Evolutionary conservation across 306 rosid genomes (phyloP).

Genomic region (Betula pendula): DNA sequence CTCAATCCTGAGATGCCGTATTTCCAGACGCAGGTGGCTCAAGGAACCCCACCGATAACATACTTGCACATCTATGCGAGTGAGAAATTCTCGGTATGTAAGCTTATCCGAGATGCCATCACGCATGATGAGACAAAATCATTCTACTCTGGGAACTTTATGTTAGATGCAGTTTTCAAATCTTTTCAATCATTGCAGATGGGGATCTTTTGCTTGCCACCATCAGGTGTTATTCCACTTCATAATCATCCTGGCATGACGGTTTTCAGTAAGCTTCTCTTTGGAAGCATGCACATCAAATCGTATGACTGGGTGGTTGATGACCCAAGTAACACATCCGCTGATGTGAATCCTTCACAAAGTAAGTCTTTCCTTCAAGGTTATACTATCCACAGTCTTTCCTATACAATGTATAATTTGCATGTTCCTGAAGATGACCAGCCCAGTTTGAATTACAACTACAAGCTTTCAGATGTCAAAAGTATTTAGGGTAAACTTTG

Average conservation of each 20-base stretch:
- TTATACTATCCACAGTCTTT: slow-evolving; percentile 4
- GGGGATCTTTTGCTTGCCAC: slow-evolving; percentile 95
- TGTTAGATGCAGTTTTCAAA: slow-evolving; percentile 8
- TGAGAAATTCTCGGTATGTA: slow-evolving; percentile 72
- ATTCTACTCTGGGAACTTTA: neutral
- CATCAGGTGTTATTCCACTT: slow-evolving; percentile 90
- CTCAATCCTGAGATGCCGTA: slow-evolving; percentile 60
- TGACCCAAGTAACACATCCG: slow-evolving; percentile 36
- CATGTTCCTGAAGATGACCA: neutral
- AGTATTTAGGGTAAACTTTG: no score
- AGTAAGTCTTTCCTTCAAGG: slow-evolving; percentile 41
- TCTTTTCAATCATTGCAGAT: slow-evolving; percentile 48
- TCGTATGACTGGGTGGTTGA: slow-evolving; percentile 87
- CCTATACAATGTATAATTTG: neutral
- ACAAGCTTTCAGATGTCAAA: neutral
- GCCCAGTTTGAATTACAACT: neutral
- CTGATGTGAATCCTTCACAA: slow-evolving; percentile 41
- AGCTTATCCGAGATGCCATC: neutral
- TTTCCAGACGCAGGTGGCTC: slow-evolving; percentile 37
- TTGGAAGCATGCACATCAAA: slow-evolving; percentile 93
- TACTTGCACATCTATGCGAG: slow-evolving; percentile 74
- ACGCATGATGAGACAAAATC: neutral
- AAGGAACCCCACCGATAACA: slow-evolving; percentile 52
- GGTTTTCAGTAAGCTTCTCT: slow-evolving; percentile 87
- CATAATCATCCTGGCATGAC: slow-evolving; percentile 99